These are phyloP conservation scores for Fusarium pseudograminearum DNA, from an alignment of 2,329 filamentous ascomycete species.

Conservation along the genomic window DNA sequence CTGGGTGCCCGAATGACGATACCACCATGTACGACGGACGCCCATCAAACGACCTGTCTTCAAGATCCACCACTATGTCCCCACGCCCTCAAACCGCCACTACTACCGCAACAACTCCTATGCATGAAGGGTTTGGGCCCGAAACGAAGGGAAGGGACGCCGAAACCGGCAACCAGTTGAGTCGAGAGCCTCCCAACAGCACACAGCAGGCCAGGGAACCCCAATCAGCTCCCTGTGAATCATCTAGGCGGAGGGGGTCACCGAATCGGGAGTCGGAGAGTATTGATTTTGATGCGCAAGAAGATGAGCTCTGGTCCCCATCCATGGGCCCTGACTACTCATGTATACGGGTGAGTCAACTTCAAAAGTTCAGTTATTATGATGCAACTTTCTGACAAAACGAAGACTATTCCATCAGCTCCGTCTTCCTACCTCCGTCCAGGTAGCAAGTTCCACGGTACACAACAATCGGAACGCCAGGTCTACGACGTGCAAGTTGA, in stretches of 20 bases:
- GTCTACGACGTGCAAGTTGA: conserved; percentile 97
- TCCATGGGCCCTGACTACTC: conserved; percentile 57
- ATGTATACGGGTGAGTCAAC: conserved; percentile 52
- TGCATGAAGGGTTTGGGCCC: conserved; percentile 47
- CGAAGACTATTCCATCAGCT: conserved; percentile 78
- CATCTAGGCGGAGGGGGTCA: conserved; percentile 31
- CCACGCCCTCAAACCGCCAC: conserved; percentile 55
- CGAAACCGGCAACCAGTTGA: conserved; percentile 43
- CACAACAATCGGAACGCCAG: conserved; percentile 92
- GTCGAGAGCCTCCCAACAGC: conserved; percentile 41
- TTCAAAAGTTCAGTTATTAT: conserved; percentile 2
- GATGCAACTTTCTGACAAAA: conserved; percentile 23
- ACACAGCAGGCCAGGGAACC: conserved; percentile 34
- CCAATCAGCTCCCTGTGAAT: conserved; percentile 31
- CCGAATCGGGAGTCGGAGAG: conserved; percentile 41
- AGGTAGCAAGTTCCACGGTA: conserved; percentile 89
- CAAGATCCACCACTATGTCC: conserved; percentile 59
- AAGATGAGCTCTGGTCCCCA: conserved; percentile 51
- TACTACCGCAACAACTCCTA: conserved; percentile 53
- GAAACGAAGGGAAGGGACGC: conserved; percentile 53
- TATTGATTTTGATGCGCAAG: conserved; percentile 43
- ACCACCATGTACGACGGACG: conserved; percentile 44
- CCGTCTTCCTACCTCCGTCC: conserved; percentile 88
- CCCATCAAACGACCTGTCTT: conserved; percentile 49
- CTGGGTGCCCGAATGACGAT: conserved; percentile 44